phyloP scores from a whole-genome alignment of 1,139 yeast genomes.

The Sugiyamaella grinbergsii region DNA sequence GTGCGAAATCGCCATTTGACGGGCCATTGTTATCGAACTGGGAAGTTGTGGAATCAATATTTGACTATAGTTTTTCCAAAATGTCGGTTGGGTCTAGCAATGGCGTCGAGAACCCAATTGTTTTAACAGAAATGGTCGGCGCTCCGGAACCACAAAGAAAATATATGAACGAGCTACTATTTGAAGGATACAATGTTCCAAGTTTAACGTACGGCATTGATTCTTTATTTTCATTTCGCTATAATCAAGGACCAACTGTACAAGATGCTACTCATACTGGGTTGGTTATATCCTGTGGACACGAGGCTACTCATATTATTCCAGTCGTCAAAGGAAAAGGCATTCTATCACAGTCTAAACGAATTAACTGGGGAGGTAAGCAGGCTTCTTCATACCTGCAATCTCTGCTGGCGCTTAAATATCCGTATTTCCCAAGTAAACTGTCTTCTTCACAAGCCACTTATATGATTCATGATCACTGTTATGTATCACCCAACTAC shows the following conservation, averaged over 20 bases:
- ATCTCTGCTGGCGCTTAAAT: conserved; percentile 70
- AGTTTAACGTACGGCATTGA: conserved; percentile 81
- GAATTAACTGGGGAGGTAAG: conserved; percentile 92
- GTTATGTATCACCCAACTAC: conserved; percentile 75
- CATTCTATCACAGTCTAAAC: conserved; percentile 64
- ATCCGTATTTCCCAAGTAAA: conserved; percentile 87
- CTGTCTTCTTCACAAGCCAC: conserved; percentile 66
- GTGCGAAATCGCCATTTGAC: conserved; percentile 80
- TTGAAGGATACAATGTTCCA: conserved; percentile 78
- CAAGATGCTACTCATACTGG: conserved; percentile 51
- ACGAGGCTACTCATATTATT: conserved; percentile 78
- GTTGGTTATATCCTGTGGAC: conserved; percentile 76
- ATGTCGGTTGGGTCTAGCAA: conserved; percentile 54
- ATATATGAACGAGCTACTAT: conserved; percentile 75
- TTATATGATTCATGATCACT: conserved; percentile 68
- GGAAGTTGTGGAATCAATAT: conserved; percentile 81
- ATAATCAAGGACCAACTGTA: conserved; percentile 44
- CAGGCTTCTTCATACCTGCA: conserved; percentile 67
- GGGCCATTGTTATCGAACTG: conserved; percentile 86
- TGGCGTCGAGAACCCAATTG: conserved; percentile 69
- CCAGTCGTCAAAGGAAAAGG: conserved; percentile 77
- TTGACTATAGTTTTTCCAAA: conserved; percentile 83
- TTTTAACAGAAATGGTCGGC: conserved; percentile 79
- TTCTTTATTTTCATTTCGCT: conserved; percentile 64
- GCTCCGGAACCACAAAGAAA: conserved; percentile 69